Percentiles rank a stretch among this genome's conserved stretches.
phyloP scores from a whole-genome alignment of 768 basidiomycete species.

The Mycena haematopus region DNA sequence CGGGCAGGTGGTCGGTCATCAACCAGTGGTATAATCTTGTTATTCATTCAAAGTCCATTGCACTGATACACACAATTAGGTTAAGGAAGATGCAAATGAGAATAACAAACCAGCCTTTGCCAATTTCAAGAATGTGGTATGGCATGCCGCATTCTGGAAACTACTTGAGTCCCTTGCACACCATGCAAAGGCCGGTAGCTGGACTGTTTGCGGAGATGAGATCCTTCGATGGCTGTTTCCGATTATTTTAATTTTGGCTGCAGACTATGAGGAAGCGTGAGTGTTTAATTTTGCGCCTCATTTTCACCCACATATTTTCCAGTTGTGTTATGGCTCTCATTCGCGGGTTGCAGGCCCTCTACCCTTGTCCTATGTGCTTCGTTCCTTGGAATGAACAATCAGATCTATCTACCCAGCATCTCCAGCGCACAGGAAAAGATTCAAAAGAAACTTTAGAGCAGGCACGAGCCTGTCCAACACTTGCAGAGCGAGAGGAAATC shows the following conservation, averaged over 20 bases:
- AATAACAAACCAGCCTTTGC: slow-evolving; percentile 26
- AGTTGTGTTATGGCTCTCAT: not conserved
- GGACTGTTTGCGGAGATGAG: slow-evolving; percentile 37
- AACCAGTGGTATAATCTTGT: slow-evolving; percentile 18
- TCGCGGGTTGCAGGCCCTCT: not conserved
- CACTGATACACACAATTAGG: no score
- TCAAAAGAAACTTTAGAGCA: no score
- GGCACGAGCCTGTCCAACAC: no score
- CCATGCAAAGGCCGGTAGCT: slow-evolving; percentile 32
- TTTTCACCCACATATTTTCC: not conserved
- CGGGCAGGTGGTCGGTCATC: slow-evolving; percentile 29
- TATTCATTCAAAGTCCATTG: no score
- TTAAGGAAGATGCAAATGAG: no score
- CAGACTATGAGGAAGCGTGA: slow-evolving; percentile 41
- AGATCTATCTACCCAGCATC: not conserved
- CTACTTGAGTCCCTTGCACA: slow-evolving; percentile 37
- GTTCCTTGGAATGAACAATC: not conserved
- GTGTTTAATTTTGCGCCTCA: not conserved
- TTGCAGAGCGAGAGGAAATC: no score
- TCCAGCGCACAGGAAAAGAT: no score
- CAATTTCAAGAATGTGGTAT: slow-evolving; percentile 42
- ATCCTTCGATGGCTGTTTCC: slow-evolving; percentile 40
- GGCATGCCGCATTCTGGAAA: slow-evolving; percentile 44
- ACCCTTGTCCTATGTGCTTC: not conserved
- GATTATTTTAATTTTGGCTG: slow-evolving; percentile 44